A percentile compares a stretch with the other conserved stretches of the same genome.
These are phyloP conservation scores for Boletus vermiculosoides DNA, from an alignment of 768 basidiomycete species.

Conservation along the genomic window DNA sequence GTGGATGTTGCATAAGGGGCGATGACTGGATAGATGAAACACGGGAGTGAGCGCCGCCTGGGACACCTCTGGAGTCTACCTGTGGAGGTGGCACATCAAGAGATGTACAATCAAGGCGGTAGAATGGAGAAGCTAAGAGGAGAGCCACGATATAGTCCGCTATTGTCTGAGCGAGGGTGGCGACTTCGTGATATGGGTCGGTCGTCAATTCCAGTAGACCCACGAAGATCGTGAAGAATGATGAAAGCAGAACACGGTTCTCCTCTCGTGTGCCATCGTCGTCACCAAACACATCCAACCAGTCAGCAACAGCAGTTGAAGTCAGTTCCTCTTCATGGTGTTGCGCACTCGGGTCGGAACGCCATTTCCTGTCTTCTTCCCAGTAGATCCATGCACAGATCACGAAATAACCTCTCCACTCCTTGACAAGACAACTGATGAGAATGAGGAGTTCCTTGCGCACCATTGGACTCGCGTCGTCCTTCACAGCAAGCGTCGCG, in stretches of 20 bases:
- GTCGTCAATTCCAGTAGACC: constrained; percentile 86
- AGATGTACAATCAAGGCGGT: constrained; percentile 65
- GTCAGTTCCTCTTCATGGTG: constrained; percentile 70
- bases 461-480: constrained; percentile 96
- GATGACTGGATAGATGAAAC: constrained; percentile 53
- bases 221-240: constrained; percentile 91
- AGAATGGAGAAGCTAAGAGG: constrained; percentile 86
- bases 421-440: constrained; percentile 89
- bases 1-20: constrained; percentile 41
- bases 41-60: constrained; percentile 38
- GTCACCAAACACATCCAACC: constrained; percentile 70
- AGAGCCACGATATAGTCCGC: constrained; percentile 91
- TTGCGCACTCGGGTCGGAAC: constrained; percentile 34
- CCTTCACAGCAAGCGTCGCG: constrained; percentile 82
- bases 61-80: constrained; percentile 34
- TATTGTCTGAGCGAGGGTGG: constrained; percentile 85
- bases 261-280: constrained; percentile 69
- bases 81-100: constrained; percentile 49
- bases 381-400: constrained; percentile 96
- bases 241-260: constrained; percentile 81
- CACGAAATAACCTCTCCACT: constrained; percentile 95
- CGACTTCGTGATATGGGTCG: constrained; percentile 92
- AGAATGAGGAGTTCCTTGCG: constrained; percentile 90
- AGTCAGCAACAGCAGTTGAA: constrained; percentile 68
- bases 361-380: constrained; percentile 82